Conservation (phyloP, 2,329 filamentous ascomycete genomes). For the Penicillium psychrosexuale region DNA sequence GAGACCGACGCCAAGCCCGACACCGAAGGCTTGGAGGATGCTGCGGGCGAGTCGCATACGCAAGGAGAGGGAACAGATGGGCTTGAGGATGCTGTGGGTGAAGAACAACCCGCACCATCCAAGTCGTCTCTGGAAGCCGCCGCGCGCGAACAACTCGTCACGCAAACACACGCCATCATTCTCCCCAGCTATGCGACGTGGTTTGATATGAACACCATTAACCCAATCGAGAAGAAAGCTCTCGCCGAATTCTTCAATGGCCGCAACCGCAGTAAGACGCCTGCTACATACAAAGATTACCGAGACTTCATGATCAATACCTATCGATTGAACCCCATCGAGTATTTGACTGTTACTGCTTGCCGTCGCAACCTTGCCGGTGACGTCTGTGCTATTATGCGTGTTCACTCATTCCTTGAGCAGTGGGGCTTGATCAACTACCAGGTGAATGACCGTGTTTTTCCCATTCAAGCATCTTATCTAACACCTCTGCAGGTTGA, state of each 20-base stretch:
- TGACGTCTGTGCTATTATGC: conserved; percentile 98
- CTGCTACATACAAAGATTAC: conserved; percentile 97
- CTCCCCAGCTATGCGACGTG: conserved; percentile 96
- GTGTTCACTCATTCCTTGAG: conserved; percentile 94
- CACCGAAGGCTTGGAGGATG: conserved; percentile 45
- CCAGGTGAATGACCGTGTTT: conserved; percentile 61
- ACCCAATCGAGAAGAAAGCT: conserved; percentile 88
- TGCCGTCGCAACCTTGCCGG: conserved; percentile 92
- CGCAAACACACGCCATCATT: conserved; percentile 93
- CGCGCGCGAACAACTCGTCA: conserved; percentile 85
- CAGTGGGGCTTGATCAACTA: conserved; percentile 99
- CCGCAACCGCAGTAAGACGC: conserved; percentile 96
- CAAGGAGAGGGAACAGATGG: conserved; percentile 45
- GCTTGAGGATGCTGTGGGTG: conserved; percentile 40
- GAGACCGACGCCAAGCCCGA: conserved; percentile 46
- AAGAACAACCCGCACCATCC: conserved; percentile 60
- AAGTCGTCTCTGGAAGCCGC: conserved; percentile 81
- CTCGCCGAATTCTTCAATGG: conserved; percentile 98
- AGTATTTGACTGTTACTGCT: conserved; percentile 95
- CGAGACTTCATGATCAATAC: conserved; percentile 99
- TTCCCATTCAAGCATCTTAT: conserved; percentile 27
- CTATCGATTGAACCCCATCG: conserved; percentile 89
- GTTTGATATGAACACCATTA: conserved; percentile 96
- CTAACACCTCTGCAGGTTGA: conserved; percentile 66
- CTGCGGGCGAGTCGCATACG: conserved; percentile 45